Base-by-base conservation (phyloP, 495 filamentous ascomycete genomes). In the Penicillium odoratum region DNA sequence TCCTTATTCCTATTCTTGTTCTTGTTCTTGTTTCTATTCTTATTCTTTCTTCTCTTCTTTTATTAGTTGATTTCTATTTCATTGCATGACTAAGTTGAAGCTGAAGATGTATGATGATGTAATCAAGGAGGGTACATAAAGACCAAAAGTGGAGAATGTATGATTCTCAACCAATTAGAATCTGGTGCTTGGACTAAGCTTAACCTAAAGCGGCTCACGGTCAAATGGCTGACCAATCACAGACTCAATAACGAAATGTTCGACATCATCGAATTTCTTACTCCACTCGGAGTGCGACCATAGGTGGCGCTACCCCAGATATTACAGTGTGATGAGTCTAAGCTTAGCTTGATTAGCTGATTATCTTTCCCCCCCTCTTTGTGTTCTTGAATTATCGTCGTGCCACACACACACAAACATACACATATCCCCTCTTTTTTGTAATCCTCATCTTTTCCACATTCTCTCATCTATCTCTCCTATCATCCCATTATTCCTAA, bases 221-320 rank as follows among this genome's bases (percentile, higher is more conserved):
- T 60, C 46, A 60, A 31, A 13, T 40, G 10, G 4, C 6, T 7
- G n/a, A 13, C 26, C 13, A 16, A n/a, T 43, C 21, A 42, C 4
- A 31, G 36, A 26, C 10, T 10, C 3, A 13, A 34, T 9, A 3
- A 31, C 15, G 21, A 53, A 21, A 18, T 9, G 16, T 42, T 34
- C 33, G 21, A 45, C 48, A 56, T 58, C 56, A 47, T 45, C 44
- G 45, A 40, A 58, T 47, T 29, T 21, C 21, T 21, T 28, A 26
- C 57, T 50, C 48, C 48, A 51, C 38, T 30, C 54, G 53, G 40
- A 51, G 34, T 36, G 48, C 40, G 34, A 56, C 33, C 16, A 48
- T 2, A 33, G 26, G 49, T 58, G 43, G 38, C 43, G 56, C 50
- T 58, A 58, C 56, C 56, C 56, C 56, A 48, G 56, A 58, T 58